Base-by-base conservation (phyloP, 2,329 filamentous ascomycete species). In the Fusarium ramigenum region DNA sequence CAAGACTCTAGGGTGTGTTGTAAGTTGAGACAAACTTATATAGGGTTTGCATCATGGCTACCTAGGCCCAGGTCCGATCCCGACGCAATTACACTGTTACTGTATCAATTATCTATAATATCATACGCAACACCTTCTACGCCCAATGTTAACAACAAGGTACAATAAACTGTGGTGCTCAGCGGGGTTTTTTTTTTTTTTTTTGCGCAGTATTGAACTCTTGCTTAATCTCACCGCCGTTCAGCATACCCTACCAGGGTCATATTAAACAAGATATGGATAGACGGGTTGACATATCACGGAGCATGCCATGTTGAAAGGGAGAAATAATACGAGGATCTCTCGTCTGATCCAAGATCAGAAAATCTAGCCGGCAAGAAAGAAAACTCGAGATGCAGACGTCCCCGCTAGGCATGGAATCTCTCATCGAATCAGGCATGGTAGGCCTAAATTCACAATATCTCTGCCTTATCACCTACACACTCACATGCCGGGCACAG, bases 391-490 rank as follows among this genome's bases (percentile, higher is more conserved):
- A 52, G 43, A 53, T n/a, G 39, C 54, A 50, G 39, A 25, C 18
- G 25, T 37, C 42, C 52, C 61, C 60, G 21, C 43, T 63, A 47
- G 28, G 63, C 47, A 49, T 39, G 46, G 34, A 32, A 60, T 53
- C 56, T 42, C 23, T 28, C 57, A 52, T 57, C 67, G 42, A 64
- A 72, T 65, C 62, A 53, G 61, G 46, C 25, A 56, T 58, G 52
- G 42, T 47, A 40, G 25, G 36, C 23, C 34, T 34, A 28, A 46
- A 49, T 57, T 71, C 53, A 60, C 66, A 71, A 74, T 64, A 69
- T 52, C 62, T 70, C 42, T 70, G 59, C 40, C 53, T 70, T 73
- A 72, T 71, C 70, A 73, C 70, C 62, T 52, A 68, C 44, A 23
- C 28, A 58, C 56, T 66, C 39, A 57, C 63, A 58, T 71, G 67